These are phyloP conservation scores for Colletotrichum sp. DNA, from an alignment of 2,329 filamentous ascomycete species.

Conservation along the genomic window DNA sequence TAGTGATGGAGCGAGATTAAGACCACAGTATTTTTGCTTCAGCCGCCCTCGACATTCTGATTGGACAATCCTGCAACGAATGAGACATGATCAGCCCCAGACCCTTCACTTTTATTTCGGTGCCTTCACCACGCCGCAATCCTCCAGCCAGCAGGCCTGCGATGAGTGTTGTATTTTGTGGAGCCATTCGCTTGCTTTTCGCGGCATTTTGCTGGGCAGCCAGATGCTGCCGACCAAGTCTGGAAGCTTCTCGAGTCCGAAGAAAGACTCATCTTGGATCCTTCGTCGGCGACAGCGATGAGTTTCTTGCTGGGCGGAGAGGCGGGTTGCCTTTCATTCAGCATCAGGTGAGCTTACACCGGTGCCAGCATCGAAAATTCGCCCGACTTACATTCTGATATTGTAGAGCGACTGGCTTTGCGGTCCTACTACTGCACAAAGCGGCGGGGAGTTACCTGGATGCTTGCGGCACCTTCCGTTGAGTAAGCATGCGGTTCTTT, in stretches of 20 bases:
- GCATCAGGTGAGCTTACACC: conserved; percentile 3
- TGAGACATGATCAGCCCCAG: background rate
- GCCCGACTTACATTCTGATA: background rate
- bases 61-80: background rate
- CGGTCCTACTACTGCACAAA: background rate
- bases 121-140: background rate
- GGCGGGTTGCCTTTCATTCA: background rate
- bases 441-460: background rate
- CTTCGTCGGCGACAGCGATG: background rate
- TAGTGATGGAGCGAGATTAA: background rate
- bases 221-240: background rate
- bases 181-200: background rate
- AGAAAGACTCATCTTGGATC: background rate
- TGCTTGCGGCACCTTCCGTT: background rate
- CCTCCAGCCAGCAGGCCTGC: background rate
- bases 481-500: background rate
- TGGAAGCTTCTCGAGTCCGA: background rate
- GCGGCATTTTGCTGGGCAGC: background rate
- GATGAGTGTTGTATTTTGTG: background rate
- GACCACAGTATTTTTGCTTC: background rate
- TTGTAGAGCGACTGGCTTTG: background rate
- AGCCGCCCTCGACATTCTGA: background rate
- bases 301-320: background rate
- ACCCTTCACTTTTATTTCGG: background rate
- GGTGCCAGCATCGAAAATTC: background rate